Base-by-base conservation (phyloP, 345 rosid species). In the Trapa incisa region DNA sequence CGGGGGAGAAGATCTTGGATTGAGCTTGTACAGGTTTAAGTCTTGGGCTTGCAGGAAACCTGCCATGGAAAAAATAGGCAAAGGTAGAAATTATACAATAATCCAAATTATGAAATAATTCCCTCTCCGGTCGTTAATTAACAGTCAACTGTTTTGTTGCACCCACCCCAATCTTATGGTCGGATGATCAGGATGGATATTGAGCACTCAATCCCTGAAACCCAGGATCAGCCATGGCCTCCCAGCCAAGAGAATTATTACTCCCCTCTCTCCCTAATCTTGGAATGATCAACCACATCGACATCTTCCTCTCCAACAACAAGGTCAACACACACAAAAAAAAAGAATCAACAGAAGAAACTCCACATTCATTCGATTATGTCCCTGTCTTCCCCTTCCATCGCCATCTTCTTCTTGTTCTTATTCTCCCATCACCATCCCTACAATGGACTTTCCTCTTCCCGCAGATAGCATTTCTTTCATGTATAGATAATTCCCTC, bases 141-240 rank as follows among this genome's bases (percentile, higher is more conserved):
- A 42, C 68, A 67, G 76, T 74, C 80, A 74, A 73, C 79, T 81
- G 64, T 66, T 76, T 73, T 76, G 73, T 79, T 73, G 22, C 12
- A 48, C 39, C 37, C 47, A n/a, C 9, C 48, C 12, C 48, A 7
- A 45, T 45, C 43, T 41, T 41, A 67, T 22, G 68, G 64, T 53
- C 11, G 35, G 37, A 61, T 62, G 11, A 63, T 22, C 29, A 22
- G 29, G 53, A 37, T 16, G 29, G 37, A 22, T 22, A 22, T 22
- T 22, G 68, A 8, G 58, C 43, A 41, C 43, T 41, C 43, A 41
- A 4, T 41, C 38, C 86, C 86, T 74, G 71, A 70, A 74, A 77
- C 66, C 43, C 38, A 74, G 84, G 86, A 77, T 82, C 82, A 72
- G 16, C 29, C 62, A 48, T 16, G 2, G 72, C 65, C 70, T 70